Conservation (phyloP, 2,329 filamentous ascomycete genomes). For the Lizonia empirigonia region DNA sequence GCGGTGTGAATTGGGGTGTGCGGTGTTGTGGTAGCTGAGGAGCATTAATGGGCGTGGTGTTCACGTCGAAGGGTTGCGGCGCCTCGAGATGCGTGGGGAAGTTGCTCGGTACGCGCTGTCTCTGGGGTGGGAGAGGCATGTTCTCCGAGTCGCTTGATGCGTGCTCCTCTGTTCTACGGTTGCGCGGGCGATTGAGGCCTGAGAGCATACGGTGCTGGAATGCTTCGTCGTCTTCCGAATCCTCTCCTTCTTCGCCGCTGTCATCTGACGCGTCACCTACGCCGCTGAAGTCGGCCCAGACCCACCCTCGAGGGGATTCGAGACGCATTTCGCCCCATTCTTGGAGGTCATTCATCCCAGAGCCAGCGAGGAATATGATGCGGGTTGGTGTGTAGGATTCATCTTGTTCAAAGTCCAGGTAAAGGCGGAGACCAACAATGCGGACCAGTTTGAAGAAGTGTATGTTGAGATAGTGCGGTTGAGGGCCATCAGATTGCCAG, state of each 20-base stretch:
- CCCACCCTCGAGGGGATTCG: conserved; percentile 83
- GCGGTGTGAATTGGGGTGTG: conserved; percentile 8
- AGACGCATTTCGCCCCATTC: conserved; percentile 84
- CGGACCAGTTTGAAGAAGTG: conserved; percentile 85
- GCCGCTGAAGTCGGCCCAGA: conserved; percentile 75
- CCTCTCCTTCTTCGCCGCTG: conserved; percentile 25
- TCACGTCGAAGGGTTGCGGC: conserved; percentile 5
- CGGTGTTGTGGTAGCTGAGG: conserved; percentile 1
- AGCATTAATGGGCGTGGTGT: background rate
- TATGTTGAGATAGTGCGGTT: conserved; percentile 81
- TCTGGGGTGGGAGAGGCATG: conserved; percentile 11
- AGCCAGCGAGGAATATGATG: conserved; percentile 86
- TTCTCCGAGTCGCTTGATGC: conserved; percentile 10
- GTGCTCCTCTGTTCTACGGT: conserved; percentile 15
- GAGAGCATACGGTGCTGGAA: conserved; percentile 13
- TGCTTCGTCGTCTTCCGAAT: conserved; percentile 26
- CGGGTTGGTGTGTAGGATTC: conserved; percentile 97
- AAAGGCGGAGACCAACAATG: conserved; percentile 78
- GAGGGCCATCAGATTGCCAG: conserved; percentile 87
- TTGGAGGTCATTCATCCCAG: conserved; percentile 87
- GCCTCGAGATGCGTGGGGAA: conserved; percentile 11
- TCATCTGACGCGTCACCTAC: conserved; percentile 57
- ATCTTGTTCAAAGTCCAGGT: conserved; percentile 88
- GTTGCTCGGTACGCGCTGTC: conserved; percentile 14
- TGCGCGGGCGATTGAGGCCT: conserved; percentile 3